Evolutionary conservation across 2,329 filamentous ascomycete genomes (phyloP), one percentile per base, ranked within the genome.

Genomic region (Microcyclospora tardicrescens): DNA sequence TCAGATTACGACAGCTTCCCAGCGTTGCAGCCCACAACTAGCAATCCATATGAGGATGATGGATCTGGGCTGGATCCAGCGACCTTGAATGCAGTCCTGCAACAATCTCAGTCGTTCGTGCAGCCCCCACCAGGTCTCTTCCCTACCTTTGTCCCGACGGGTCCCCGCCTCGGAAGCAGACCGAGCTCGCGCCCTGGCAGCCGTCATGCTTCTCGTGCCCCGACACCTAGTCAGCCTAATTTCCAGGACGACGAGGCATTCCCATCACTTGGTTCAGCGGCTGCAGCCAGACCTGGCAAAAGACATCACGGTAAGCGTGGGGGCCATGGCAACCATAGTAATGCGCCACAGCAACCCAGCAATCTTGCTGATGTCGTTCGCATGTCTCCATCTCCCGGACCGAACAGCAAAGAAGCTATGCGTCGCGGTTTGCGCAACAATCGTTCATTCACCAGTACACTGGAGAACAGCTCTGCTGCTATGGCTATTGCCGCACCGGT

Each of bases 211-310:
- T 71, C 77, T 35, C 71, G 75, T 33, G 71, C 76, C 27, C 58
- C 69, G 11, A 75, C 76, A 19, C 75, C 77, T 27, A 70, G 76
- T 16, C 77, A 84, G 14, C 50, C 51, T 10, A 57, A 59, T 41
- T 79, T 94, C 16, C 87, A 96, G 56, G 91, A 98, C 54, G 89
- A 84, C 14, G 91, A 98, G 54, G 91, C 89, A 0, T 98, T 98
- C 53, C 91, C 91, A 6, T 84, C 82, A 8, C 72, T 98, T 2
- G 84, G 85, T 5, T 84, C 85, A 28, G 81, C 75, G 19, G 70
- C 75, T 36, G 73, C 73, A 14, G 66, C 72, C 16, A 91, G 91
- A 59, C 76, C 77, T 37, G 79, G 75, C 39, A 95, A 95, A 64
- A 93, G 94, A 55, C 84, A 93, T 56, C 85, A 94, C 57, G 87